Percentiles rank a stretch among this genome's conserved stretches.
Conservation (phyloP, 129 eudicot genomes). For the Oenanthe sinensis region DNA sequence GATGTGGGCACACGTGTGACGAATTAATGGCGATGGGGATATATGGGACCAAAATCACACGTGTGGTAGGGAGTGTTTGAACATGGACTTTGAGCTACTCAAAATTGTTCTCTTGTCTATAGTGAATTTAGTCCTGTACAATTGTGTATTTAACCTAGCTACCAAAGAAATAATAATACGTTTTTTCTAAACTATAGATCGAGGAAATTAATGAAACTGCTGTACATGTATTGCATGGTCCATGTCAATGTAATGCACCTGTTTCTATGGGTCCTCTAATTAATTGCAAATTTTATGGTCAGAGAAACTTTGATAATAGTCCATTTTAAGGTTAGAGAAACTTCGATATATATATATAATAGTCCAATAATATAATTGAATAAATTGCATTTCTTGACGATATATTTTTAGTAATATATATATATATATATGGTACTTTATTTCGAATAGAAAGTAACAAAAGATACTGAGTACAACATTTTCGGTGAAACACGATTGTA, state of each 20-base stretch:
- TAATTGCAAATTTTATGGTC: too few relatives aligned
- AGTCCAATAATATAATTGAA: too few relatives aligned
- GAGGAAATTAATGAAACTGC: not conserved
- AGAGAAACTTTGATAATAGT: too few relatives aligned
- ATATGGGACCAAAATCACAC: conserved; percentile 45
- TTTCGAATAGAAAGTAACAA: too few relatives aligned
- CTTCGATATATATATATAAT: too few relatives aligned
- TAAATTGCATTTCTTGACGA: too few relatives aligned
- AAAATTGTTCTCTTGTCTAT: not conserved
- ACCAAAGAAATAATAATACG: not conserved
- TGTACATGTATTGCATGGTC: not conserved
- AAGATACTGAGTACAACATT: too few relatives aligned
- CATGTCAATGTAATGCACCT: not conserved
- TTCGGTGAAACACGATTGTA: too few relatives aligned
- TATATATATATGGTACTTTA: too few relatives aligned
- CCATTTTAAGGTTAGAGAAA: too few relatives aligned
- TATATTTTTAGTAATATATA: too few relatives aligned
- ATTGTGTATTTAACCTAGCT: not conserved
- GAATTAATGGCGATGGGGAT: conserved; percentile 29
- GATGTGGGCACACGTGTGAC: conserved; percentile 34
- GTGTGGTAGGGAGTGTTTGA: conserved; percentile 28
- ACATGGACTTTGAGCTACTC: conserved; percentile 31
- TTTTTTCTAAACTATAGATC: not conserved
- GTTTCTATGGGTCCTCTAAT: not conserved
- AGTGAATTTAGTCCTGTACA: not conserved